A percentile compares a stretch with the other conserved stretches of the same genome.
Evolutionary conservation across 2,329 filamentous ascomycete genomes (phyloP).

Genomic region (Fusarium domesticum): DNA sequence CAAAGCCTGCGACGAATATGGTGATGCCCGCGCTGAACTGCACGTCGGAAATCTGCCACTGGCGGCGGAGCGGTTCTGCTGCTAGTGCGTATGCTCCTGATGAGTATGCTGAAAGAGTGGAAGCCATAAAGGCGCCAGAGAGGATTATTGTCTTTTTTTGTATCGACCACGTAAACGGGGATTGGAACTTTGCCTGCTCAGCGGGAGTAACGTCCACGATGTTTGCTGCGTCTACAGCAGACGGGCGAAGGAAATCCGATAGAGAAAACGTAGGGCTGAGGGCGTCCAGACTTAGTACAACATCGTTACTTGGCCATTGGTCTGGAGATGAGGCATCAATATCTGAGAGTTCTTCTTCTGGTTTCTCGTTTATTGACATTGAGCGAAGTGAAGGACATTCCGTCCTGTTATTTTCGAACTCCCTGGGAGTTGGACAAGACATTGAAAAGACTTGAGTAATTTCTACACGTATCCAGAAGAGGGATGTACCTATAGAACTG

Average conservation of each 20-base stretch:
- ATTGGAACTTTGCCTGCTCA: not conserved
- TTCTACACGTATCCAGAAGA: not conserved
- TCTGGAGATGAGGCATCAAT: not conserved
- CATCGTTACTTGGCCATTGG: not conserved
- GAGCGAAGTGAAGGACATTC: not conserved
- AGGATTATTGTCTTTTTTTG: slow-evolving; percentile 20
- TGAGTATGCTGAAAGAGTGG: slow-evolving; percentile 60
- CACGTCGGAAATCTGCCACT: slow-evolving; percentile 56
- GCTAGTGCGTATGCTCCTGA: slow-evolving; percentile 62
- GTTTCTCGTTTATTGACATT: not conserved
- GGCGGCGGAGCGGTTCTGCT: slow-evolving; percentile 48
- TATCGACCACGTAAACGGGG: slow-evolving; percentile 14
- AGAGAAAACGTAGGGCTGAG: slow-evolving; percentile 6
- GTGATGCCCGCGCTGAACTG: slow-evolving; percentile 61
- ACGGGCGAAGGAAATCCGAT: not conserved
- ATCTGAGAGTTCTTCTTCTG: not conserved
- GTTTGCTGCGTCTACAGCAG: not conserved
- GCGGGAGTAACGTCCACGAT: not conserved
- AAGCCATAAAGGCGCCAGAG: slow-evolving; percentile 38
- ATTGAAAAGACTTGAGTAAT: not conserved
- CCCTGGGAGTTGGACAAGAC: not conserved
- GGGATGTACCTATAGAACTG: not conserved
- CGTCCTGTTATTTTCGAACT: not conserved
- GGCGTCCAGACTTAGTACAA: slow-evolving; percentile 2
- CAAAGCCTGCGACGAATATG: slow-evolving; percentile 62